These are phyloP conservation scores for Termitomyces sp. DNA, from an alignment of 768 basidiomycete species.

Conservation along the genomic window DNA sequence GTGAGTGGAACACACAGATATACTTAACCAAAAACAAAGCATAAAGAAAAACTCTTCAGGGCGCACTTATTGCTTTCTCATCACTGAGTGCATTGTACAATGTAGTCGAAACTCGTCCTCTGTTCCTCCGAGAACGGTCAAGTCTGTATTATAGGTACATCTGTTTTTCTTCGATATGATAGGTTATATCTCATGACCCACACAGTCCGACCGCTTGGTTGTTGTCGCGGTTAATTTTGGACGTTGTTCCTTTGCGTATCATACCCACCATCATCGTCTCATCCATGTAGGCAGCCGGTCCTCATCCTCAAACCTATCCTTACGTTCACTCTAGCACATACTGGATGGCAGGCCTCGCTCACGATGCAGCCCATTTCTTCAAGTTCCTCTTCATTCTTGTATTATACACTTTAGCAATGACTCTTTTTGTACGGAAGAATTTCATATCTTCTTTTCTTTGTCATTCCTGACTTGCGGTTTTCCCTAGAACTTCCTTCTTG, in stretches of 20 bases:
- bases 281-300: conserved; percentile 54
- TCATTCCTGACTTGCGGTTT: background rate
- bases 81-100: conserved; percentile 88
- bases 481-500: conserved; percentile 82
- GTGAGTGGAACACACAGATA: conserved; percentile 26
- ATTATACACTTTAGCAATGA: conserved; percentile 79
- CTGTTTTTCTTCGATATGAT: background rate
- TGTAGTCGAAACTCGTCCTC: conserved; percentile 72
- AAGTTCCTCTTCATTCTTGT: conserved; percentile 91
- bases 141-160: conserved; percentile 77
- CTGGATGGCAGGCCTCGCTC: conserved; percentile 91
- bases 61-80: conserved; percentile 88
- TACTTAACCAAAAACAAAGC: background rate
- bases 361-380: conserved; percentile 80
- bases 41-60: conserved; percentile 36
- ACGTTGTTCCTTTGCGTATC: conserved; percentile 83
- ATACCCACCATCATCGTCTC: conserved; percentile 85
- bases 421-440: conserved; percentile 61
- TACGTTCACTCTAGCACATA: conserved; percentile 52
- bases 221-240: conserved; percentile 81
- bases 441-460: background rate
- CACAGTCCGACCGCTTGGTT: conserved; percentile 85
- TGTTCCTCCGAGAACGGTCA: conserved; percentile 89
- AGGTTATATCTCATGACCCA: background rate
- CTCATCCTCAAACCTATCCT: background rate